Base-by-base conservation (phyloP, 495 filamentous ascomycete species). In the Acidiella bohemica region DNA sequence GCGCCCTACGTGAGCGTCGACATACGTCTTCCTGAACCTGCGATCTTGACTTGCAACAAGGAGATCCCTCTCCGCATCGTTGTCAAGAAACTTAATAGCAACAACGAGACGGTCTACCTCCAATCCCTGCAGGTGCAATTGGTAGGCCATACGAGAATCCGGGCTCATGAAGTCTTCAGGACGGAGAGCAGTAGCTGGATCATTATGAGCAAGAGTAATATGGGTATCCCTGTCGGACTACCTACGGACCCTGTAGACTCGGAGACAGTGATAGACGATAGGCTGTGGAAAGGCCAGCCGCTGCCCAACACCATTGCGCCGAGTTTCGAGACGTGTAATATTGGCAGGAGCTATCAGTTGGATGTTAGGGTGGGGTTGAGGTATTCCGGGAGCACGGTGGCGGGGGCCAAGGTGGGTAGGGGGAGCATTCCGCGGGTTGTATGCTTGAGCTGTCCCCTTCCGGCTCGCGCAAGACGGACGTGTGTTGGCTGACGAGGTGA, bases 21-120 rank as follows among this genome's bases (percentile, higher is more conserved):
- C 53, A 77, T 80, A 4, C 72, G 88, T 4, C 63, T 97, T 23
- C 90, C 90, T 0, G 80, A 87, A 56, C 90, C 90, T 3, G 71
- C 86, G 3, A 84, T 94, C 29, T 57, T 95, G 18, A 93, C 85
- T 0, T 94, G 88, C 61, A 86, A 86, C 54, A 69, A 85, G 41
- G 74, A 82, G 0, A 54, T 97, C 4, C 85, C 90, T 12, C 64
- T 97, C 3, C 75, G 86, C 0, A 57, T 97, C 6, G 57, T 97
- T 5, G 67, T 80, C 14, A 80, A 75, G 39, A 92, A 83, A 54
- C 55, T 81, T 5, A 78, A 68, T n/a, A 69, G 77, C 5, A 68
- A 67, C 26, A 57, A 60, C 4, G 76, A 77, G 21, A 66, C 71
- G 1, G 63, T 95, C 3, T 80, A 75, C 35, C 53, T 97, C n/a